Evolutionary conservation across 768 basidiomycete genomes (phyloP).

Genomic region (Strobilomyces echinocephalus): DNA sequence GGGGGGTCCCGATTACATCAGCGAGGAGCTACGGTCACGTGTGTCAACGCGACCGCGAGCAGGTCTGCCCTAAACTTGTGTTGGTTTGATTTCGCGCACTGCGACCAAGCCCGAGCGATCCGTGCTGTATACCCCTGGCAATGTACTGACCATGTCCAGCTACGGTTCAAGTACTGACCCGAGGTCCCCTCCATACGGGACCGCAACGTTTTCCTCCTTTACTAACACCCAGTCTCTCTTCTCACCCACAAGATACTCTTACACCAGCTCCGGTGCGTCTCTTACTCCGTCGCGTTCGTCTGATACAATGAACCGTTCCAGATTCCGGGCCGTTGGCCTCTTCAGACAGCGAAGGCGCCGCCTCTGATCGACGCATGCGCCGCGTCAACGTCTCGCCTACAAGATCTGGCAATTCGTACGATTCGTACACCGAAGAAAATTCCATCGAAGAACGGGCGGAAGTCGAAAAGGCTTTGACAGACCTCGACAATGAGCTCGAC

Average conservation of each 20-base stretch:
- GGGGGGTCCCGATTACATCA: slow-evolving; percentile 15
- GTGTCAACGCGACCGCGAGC: slow-evolving; percentile 36
- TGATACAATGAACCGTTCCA: slow-evolving; percentile 18
- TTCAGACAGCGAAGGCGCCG: slow-evolving; percentile 43
- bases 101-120: background rate
- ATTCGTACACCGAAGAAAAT: slow-evolving; percentile 58
- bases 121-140: slow-evolving; percentile 9
- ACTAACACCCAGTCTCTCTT: slow-evolving; percentile 50
- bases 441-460: slow-evolving; percentile 45
- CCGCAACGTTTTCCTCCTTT: slow-evolving; percentile 51
- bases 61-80: slow-evolving; percentile 35
- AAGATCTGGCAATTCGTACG: slow-evolving; percentile 34
- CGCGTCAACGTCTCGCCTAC: slow-evolving; percentile 54
- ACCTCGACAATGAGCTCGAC: slow-evolving; percentile 64
- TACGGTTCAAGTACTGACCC: slow-evolving; percentile 38
- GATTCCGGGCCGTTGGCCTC: slow-evolving; percentile 42
- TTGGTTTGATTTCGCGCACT: slow-evolving; percentile 28
- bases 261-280: slow-evolving; percentile 49
- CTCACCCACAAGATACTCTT: slow-evolving; percentile 59
- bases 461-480: slow-evolving; percentile 64
- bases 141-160: slow-evolving; percentile 39
- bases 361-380: slow-evolving; percentile 46
- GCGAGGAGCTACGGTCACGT: slow-evolving; percentile 27
- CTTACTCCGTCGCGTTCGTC: background rate
- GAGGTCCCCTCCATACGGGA: slow-evolving; percentile 62